These are phyloP conservation scores for Globisporangium viniferum DNA, from an alignment of 352 stramenopile genomes.

Conservation along the genomic window DNA sequence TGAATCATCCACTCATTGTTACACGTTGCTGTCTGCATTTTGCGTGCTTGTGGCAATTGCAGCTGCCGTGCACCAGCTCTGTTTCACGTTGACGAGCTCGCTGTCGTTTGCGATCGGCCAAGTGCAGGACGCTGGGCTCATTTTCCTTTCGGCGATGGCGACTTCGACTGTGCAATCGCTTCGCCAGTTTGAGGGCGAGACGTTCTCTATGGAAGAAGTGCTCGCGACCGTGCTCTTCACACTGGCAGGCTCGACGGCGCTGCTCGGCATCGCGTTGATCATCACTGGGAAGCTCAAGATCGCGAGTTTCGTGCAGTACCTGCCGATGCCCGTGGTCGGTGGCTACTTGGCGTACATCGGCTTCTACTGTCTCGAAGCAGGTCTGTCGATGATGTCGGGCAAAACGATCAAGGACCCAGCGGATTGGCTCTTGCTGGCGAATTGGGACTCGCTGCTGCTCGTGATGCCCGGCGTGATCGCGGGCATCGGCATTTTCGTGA, in stretches of 20 bases:
- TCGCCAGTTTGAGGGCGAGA: conserved; percentile 52
- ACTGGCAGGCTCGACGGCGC: conserved; percentile 89
- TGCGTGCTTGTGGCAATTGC: background rate
- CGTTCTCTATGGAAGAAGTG: conserved; percentile 72
- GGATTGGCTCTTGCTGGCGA: conserved; percentile 83
- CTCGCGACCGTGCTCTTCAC: conserved; percentile 94
- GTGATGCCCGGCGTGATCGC: conserved; percentile 84
- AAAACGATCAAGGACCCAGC: conserved; percentile 86
- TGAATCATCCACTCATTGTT: background rate
- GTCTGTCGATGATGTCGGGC: conserved; percentile 86
- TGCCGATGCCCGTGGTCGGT: conserved; percentile 96
- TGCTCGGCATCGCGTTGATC: conserved; percentile 92
- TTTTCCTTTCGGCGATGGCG: conserved; percentile 97
- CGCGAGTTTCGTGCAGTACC: conserved; percentile 95
- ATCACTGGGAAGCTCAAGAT: conserved; percentile 94
- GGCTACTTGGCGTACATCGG: conserved; percentile 98
- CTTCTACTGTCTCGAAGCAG: conserved; percentile 84
- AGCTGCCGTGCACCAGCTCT: conserved; percentile 78
- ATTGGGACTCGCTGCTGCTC: conserved; percentile 76
- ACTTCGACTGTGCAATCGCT: conserved; percentile 83
- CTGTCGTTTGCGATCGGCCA: conserved; percentile 97
- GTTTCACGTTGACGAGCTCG: conserved; percentile 86
- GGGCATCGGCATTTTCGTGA: conserved; percentile 81
- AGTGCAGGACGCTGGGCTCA: conserved; percentile 98
- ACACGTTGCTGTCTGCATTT: background rate